Base-by-base conservation (phyloP, 306 rosid species). In the Vigna trinervia region DNA sequence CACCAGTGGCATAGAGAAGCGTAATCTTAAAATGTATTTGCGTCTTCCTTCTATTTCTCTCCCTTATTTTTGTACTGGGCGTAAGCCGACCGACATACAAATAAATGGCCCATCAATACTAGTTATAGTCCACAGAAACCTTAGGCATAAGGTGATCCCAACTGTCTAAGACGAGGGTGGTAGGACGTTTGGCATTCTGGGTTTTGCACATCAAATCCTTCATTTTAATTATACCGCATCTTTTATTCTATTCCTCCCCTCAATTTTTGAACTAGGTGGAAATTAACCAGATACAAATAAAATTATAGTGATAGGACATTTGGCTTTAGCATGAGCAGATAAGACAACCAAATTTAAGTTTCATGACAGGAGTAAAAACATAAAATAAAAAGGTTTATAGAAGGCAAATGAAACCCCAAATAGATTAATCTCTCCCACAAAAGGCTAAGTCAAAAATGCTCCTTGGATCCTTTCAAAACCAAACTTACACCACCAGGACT, bases 381-480 rank as follows among this genome's bases (percentile, higher is more conserved):
- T 56, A 65, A 62, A 41, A 36, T 9, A 53, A 15, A 14, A 51
- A 71, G n/a, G 47, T 52, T 62, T 8, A 69, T 7, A 22, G 50
- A 78, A 63, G 45, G 56, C 17, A n/a, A 63, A 63, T 12, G 26
- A 6, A 26, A 14, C 74, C 41, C 59, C 51, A n/a, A 30, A 56
- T 69, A 41, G 62, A 85, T 82, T 59, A 75, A 87, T 89, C 84
- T 85, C 91, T 85, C 90, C 91, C 77, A 80, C 85, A 77, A 83
- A 87, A 69, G 83, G 79, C 69, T 73, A 84, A 82, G 80, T 83
- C 91, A n/a, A 93, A 26, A 79, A 85, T 88, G 88, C 81, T 82
- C 47, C 84, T 86, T 92, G 57, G 88, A 81, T 83, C 60, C 84
- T 86, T 92, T 73, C 80, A 92, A 80, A 84, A 84, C 80, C 92